Evolutionary conservation across 2,329 filamentous ascomycete genomes (phyloP), one percentile per base, ranked within the genome.

Genomic region (Neofusicoccum sp.): DNA sequence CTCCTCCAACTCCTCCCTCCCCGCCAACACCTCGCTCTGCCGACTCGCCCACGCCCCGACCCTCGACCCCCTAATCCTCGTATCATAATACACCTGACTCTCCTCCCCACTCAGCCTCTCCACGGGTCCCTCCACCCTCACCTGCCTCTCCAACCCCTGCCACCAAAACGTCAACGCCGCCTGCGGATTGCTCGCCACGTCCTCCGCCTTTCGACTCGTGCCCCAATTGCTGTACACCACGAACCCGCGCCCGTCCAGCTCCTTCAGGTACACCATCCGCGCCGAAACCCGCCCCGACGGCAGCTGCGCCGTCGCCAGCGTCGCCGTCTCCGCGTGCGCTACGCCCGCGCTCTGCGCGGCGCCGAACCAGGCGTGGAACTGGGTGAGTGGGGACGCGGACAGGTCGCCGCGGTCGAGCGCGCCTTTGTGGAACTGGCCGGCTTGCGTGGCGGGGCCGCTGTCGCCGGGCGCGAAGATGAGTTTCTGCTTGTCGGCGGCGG

Each of bases 171-270:
- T 91, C 68, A 99, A 80, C 49, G 87, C 86, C 0, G 90, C 93
- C 78, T 89, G 88, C 30, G 84, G 84, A 75, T 98, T 99, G 3
- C 77, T 81, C 24, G 79, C 81, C 6, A 95, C 78, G 72, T 96
- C 91, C 53, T 77, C 70, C 0, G 87, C 84, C 78, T 87, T 86
- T 30, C 83, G 78, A 62, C 86, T 90, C 0, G 90, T 95, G 63
- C 86, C 92, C 79, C 93, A 93, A 76, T 99, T 99, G 70, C 86
- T 89, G 81, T 98, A 99, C 51, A 99, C 82, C 44, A 98, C 91
- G 76, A 96, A 99, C 14, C 93, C 92, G 20, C 74, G 76, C 4
- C 80, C 76, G 75, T 98, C 93, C 26, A 98, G 86, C 80, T 98
- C 95, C 78, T 99, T 99, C 66, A 99, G 83, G 77, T 98, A 99